These are phyloP conservation scores for Lasiodiplodia citricola DNA, from an alignment of 2,329 filamentous ascomycete species.

Conservation along the genomic window DNA sequence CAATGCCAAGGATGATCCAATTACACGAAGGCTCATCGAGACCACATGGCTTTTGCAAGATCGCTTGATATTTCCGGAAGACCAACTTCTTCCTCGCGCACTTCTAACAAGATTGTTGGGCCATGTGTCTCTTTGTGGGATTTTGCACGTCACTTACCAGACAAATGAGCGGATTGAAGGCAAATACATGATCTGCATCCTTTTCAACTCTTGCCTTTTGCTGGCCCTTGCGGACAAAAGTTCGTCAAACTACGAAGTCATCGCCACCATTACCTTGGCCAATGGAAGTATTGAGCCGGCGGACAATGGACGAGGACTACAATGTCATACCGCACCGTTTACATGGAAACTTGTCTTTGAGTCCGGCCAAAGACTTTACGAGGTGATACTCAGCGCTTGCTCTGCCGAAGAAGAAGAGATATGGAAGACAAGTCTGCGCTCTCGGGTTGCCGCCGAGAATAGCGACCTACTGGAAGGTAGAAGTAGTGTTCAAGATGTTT, in stretches of 20 bases:
- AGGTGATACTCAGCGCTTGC: conserved; percentile 86
- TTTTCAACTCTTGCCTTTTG: conserved; percentile 82
- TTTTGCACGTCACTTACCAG: conserved; percentile 83
- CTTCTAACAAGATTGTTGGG: conserved; percentile 73
- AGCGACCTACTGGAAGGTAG: conserved; percentile 57
- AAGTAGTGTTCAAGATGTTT: conserved; percentile 56
- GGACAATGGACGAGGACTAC: conserved; percentile 79
- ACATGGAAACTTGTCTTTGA: conserved; percentile 94
- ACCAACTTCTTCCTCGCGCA: conserved; percentile 47
- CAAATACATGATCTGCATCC: conserved; percentile 80
- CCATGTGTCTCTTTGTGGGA: conserved; percentile 79
- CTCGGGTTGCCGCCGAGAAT: conserved; percentile 56
- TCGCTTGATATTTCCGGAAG: conserved; percentile 74
- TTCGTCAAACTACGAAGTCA: conserved; percentile 72
- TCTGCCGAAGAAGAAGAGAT: conserved; percentile 77
- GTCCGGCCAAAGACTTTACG: conserved; percentile 75
- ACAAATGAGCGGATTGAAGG: conserved; percentile 70
- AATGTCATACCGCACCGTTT: conserved; percentile 83
- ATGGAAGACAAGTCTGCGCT: conserved; percentile 74
- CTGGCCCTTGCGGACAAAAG: conserved; percentile 71
- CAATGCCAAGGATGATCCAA: conserved; percentile 76
- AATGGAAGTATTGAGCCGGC: conserved; percentile 71
- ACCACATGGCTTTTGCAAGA: conserved; percentile 87
- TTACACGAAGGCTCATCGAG: conserved; percentile 72
- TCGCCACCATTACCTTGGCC: conserved; percentile 73